Evolutionary conservation across 2,329 filamentous ascomycete species (phyloP).

Genomic region (Pseudocercospora fuligena): DNA sequence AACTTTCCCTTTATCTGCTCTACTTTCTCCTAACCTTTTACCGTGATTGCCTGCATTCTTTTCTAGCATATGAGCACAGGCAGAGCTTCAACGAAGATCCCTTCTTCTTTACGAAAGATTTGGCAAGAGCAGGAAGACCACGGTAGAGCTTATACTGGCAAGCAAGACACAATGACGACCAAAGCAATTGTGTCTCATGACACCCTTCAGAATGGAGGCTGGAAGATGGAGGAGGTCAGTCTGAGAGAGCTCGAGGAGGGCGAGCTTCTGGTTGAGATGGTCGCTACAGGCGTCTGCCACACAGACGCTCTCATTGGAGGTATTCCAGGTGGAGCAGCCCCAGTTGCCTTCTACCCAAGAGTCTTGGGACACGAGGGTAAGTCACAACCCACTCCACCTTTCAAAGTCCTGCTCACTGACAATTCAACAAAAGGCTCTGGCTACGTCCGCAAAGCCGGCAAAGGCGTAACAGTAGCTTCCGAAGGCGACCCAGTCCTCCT

Average conservation of each 20-base stretch:
- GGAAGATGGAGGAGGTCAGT: conserved; percentile 47
- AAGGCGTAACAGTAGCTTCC: conserved; percentile 47
- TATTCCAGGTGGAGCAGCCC: conserved; percentile 39
- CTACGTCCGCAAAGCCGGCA: conserved; percentile 53
- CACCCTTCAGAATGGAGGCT: conserved; percentile 44
- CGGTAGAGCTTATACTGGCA: conserved; percentile 16
- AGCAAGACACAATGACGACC: conserved; percentile 28
- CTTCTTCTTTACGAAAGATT: conserved; percentile 32
- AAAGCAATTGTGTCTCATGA: conserved; percentile 48
- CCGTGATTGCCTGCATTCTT: conserved; percentile 11
- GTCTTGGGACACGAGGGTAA: conserved; percentile 61
- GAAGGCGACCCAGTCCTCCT: conserved; percentile 54
- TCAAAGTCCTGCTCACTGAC: background rate
- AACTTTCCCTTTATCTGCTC: background rate
- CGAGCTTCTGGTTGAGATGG: conserved; percentile 59
- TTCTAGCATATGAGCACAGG: conserved; percentile 17
- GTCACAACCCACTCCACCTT: background rate
- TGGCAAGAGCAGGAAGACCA: conserved; percentile 33
- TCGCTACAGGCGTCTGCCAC: conserved; percentile 61
- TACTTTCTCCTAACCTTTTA: conserved; percentile 15
- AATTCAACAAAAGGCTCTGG: conserved; percentile 45
- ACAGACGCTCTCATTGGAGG: conserved; percentile 57
- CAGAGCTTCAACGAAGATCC: conserved; percentile 36
- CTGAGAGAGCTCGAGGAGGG: conserved; percentile 47
- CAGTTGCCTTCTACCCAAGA: conserved; percentile 50